Evolutionary conservation across 2,329 filamentous ascomycete genomes (phyloP).

Genomic region (Periconia sp.): DNA sequence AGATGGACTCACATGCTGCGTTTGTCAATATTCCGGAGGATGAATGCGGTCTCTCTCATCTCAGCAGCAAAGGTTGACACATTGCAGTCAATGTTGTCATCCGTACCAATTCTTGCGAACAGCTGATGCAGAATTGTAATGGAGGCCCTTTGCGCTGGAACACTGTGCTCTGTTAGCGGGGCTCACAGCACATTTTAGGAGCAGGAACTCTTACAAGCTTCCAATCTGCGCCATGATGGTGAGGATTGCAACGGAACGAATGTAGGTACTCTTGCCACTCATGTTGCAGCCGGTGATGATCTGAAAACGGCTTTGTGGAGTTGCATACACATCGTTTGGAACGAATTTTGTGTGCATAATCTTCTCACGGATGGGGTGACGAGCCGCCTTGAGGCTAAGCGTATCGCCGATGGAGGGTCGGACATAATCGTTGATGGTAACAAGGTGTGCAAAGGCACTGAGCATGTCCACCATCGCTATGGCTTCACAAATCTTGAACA

Average conservation of each 20-base stretch:
- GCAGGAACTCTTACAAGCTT: conserved; percentile 61
- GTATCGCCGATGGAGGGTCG: conserved; percentile 58
- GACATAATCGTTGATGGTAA: conserved; percentile 68
- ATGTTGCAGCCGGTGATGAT: conserved; percentile 97
- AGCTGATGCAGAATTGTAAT: conserved; percentile 82
- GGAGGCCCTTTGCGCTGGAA: conserved; percentile 83
- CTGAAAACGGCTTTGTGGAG: conserved; percentile 81
- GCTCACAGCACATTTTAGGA: neutral
- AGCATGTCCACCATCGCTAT: conserved; percentile 86
- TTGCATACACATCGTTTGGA: conserved; percentile 89
- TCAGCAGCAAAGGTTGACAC: conserved; percentile 92
- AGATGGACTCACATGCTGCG: conserved; percentile 67
- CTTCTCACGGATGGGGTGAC: conserved; percentile 81
- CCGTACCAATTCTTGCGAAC: conserved; percentile 85
- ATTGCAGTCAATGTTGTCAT: conserved; percentile 88
- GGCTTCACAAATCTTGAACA: conserved; percentile 87
- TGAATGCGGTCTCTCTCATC: conserved; percentile 96
- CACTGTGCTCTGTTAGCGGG: conserved; percentile 42
- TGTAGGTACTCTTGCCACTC: conserved; percentile 95
- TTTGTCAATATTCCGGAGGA: conserved; percentile 79
- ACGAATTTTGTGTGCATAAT: conserved; percentile 73
- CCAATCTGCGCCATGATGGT: conserved; percentile 94
- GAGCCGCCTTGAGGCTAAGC: conserved; percentile 73
- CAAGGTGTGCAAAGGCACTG: conserved; percentile 61
- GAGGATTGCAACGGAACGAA: conserved; percentile 81